Percentiles rank a stretch among this genome's conserved stretches.
Evolutionary conservation across 176 grass and related monocot species (phyloP).

Genomic region (Areca catechu): DNA sequence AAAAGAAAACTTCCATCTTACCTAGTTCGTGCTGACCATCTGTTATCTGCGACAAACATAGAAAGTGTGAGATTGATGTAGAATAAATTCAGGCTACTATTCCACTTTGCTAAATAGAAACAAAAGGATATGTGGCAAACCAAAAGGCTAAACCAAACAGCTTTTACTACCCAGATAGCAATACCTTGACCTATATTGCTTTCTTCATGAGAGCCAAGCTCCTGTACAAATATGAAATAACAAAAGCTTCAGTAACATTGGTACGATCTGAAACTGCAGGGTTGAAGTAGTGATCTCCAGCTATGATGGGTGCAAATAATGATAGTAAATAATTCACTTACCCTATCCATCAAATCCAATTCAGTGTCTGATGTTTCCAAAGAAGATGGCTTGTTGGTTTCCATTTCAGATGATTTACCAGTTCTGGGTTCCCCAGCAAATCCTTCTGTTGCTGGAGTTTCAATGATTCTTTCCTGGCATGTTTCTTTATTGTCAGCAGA

Average conservation of each 20-base stretch:
- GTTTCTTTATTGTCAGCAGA: conserved; percentile 13
- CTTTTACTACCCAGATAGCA: not conserved
- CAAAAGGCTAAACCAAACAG: not conserved
- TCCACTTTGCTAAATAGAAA: not conserved
- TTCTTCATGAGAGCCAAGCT: conserved; percentile 35
- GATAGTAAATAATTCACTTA: conserved; percentile 12
- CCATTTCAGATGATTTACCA: conserved; percentile 21
- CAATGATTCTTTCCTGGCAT: conserved; percentile 2
- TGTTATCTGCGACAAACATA: conserved; percentile 40
- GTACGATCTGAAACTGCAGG: conserved; percentile 1
- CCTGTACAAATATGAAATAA: conserved; percentile 20
- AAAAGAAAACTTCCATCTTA: conserved; percentile 14
- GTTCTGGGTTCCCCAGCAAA: not conserved
- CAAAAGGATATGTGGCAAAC: not conserved
- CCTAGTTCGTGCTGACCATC: conserved; percentile 58
- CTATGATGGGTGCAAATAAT: not conserved
- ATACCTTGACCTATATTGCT: conserved; percentile 36
- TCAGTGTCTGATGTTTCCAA: conserved; percentile 17
- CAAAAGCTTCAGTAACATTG: conserved; percentile 14
- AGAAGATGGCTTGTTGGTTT: conserved; percentile 6
- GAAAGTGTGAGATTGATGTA: conserved; percentile 13
- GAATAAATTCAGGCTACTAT: not conserved
- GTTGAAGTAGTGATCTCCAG: not conserved
- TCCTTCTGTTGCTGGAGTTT: conserved; percentile 8
- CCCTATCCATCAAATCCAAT: conserved; percentile 29